Conservation (phyloP, 2,329 filamentous ascomycete species). For the Diplodia intermedia region DNA sequence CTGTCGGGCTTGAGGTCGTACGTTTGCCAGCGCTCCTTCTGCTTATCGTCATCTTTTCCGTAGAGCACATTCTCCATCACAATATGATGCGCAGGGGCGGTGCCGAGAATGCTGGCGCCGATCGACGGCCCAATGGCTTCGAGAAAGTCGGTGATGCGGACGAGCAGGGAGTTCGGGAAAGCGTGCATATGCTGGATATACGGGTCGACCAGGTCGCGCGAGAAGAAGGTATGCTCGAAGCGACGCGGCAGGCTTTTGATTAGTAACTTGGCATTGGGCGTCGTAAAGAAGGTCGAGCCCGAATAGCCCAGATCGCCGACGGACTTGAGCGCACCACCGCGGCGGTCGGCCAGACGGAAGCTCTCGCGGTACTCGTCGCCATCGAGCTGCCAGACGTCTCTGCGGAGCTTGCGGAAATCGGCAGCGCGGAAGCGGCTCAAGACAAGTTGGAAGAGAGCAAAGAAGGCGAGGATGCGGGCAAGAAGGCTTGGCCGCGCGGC, state of each 20-base stretch:
- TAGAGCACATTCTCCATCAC: slow-evolving; percentile 79
- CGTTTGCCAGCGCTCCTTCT: slow-evolving; percentile 66
- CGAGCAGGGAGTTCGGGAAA: slow-evolving; percentile 67
- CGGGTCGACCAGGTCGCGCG: slow-evolving; percentile 67
- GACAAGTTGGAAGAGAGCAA: slow-evolving; percentile 59
- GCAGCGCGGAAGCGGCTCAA: slow-evolving; percentile 57
- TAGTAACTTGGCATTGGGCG: slow-evolving; percentile 69
- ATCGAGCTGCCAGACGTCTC: slow-evolving; percentile 60
- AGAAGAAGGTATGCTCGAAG: slow-evolving; percentile 75
- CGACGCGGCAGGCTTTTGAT: slow-evolving; percentile 73
- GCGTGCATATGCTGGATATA: slow-evolving; percentile 70
- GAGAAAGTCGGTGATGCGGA: slow-evolving; percentile 75
- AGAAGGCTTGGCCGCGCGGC: slow-evolving; percentile 44
- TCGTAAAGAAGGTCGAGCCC: slow-evolving; percentile 77
- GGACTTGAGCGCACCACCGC: slow-evolving; percentile 56
- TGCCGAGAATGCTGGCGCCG: slow-evolving; percentile 66
- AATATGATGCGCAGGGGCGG: slow-evolving; percentile 73
- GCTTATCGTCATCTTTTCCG: slow-evolving; percentile 59
- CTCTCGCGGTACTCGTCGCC: slow-evolving; percentile 62
- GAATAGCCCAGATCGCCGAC: slow-evolving; percentile 76
- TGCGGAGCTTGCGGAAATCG: slow-evolving; percentile 60
- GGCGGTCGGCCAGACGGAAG: slow-evolving; percentile 55
- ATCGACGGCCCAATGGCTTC: slow-evolving; percentile 63
- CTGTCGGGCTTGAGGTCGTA: slow-evolving; percentile 77
- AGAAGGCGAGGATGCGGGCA: slow-evolving; percentile 59